phyloP scores from a whole-genome alignment of 257 asterid species.

The Buddleja alternifolia region DNA sequence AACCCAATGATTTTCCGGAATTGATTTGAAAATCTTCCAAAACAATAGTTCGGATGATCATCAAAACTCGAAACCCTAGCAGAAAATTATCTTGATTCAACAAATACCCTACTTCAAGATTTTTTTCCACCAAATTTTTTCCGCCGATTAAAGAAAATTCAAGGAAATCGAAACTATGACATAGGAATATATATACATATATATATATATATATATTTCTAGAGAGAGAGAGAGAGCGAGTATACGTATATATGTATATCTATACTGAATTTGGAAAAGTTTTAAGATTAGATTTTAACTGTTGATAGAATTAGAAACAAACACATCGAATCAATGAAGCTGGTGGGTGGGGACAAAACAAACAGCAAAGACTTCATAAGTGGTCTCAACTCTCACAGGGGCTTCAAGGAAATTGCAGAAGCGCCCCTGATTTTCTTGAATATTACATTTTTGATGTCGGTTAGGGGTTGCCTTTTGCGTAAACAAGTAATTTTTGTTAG shows the following conservation, averaged over 20 bases:
- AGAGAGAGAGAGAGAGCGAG: not conserved
- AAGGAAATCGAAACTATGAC: not conserved
- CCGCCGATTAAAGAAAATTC: not conserved
- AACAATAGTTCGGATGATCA: not conserved
- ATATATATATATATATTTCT: too few species aligned
- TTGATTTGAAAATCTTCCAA: constrained; percentile 1
- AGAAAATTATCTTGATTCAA: not conserved
- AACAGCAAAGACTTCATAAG: too few species aligned
- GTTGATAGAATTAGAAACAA: constrained; percentile 8
- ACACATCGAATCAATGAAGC: constrained; percentile 5
- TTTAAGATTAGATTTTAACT: not conserved
- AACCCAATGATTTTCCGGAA: constrained; percentile 5
- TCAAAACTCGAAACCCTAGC: not conserved
- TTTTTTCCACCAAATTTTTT: not conserved
- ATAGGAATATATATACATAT: too few species aligned
- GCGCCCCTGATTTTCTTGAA: not conserved
- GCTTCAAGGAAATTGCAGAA: too few species aligned
- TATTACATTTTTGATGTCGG: not conserved
- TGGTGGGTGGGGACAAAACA: not conserved
- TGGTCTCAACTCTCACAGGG: too few species aligned
- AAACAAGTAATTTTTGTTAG: too few species aligned
- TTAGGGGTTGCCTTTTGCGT: not conserved
- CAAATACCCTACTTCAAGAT: not conserved
- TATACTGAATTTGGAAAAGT: not conserved
- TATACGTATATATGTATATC: not conserved